Evolutionary conservation across 768 basidiomycete genomes (phyloP).

Genomic region (Russula dissimulans): DNA sequence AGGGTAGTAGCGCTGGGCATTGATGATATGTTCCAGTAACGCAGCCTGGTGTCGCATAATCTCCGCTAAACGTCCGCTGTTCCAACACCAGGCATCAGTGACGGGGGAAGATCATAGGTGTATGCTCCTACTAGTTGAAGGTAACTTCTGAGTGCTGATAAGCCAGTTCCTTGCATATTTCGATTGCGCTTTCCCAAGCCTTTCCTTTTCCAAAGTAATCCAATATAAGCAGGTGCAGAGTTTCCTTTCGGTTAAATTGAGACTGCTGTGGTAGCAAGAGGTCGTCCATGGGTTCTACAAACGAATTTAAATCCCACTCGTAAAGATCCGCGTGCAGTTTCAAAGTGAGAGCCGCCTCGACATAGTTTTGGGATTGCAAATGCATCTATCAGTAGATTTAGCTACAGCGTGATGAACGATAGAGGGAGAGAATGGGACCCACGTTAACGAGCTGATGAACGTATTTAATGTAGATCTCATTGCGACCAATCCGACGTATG

Average conservation of each 20-base stretch:
- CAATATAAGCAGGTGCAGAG: constrained; percentile 82
- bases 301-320: constrained; percentile 76
- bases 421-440: constrained; percentile 22
- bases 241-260: constrained; percentile 91
- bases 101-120: background rate
- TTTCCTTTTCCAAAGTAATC: constrained; percentile 94
- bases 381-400: constrained; percentile 53
- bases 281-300: constrained; percentile 83
- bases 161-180: constrained; percentile 86
- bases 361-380: constrained; percentile 80
- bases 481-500: constrained; percentile 81
- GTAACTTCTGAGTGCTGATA: constrained; percentile 83
- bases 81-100: constrained; percentile 11
- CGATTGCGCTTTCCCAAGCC: constrained; percentile 93
- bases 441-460: constrained; percentile 92
- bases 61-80: constrained; percentile 71
- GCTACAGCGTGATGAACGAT: background rate
- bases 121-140: constrained; percentile 69
- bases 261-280: constrained; percentile 86
- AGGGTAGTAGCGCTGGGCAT: constrained; percentile 74
- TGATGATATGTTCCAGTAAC: constrained; percentile 77
- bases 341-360: constrained; percentile 87
- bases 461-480: constrained; percentile 94
- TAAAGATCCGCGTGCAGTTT: constrained; percentile 92
- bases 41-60: constrained; percentile 83